Percentiles rank a stretch among this genome's conserved stretches.
These are phyloP conservation scores for Phaeodactylum tricornutum DNA, from an alignment of 108 stramenopile genomes.

Conservation along the genomic window DNA sequence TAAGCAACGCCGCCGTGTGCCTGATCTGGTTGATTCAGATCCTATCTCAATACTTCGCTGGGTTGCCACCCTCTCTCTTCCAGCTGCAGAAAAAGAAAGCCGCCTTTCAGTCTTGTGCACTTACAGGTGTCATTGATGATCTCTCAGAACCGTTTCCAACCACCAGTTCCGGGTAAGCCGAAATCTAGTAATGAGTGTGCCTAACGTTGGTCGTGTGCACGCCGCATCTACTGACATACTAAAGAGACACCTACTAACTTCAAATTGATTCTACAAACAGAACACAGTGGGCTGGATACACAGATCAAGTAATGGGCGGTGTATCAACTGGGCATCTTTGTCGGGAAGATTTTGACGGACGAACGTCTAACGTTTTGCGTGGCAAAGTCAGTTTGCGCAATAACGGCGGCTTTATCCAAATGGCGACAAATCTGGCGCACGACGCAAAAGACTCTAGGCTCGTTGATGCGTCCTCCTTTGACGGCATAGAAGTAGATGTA, in stretches of 20 bases:
- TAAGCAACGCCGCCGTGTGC: too few relatives aligned
- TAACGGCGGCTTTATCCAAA: slow-evolving; percentile 71
- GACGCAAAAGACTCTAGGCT: slow-evolving; percentile 29
- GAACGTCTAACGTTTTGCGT: slow-evolving; percentile 36
- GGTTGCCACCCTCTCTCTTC: too few relatives aligned
- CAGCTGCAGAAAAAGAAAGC: slow-evolving; percentile 32
- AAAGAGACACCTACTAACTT: too few relatives aligned
- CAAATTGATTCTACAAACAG: too few relatives aligned
- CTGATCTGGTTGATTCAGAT: too few relatives aligned
- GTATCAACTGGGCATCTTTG: slow-evolving; percentile 19
- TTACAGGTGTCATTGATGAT: slow-evolving; percentile 63
- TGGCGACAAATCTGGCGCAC: slow-evolving; percentile 60
- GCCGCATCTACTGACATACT: too few relatives aligned
- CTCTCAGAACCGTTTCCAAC: slow-evolving; percentile 61
- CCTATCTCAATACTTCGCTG: too few relatives aligned
- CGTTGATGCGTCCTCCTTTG: slow-evolving; percentile 55
- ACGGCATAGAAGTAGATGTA: slow-evolving; percentile 68
- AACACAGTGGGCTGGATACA: slow-evolving; percentile 54
- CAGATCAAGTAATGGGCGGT: slow-evolving; percentile 71
- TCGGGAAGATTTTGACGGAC: slow-evolving; percentile 20
- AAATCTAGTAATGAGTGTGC: too few relatives aligned
- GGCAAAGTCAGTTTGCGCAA: slow-evolving; percentile 51
- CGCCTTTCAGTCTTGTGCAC: slow-evolving; percentile 37
- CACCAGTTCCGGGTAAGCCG: slow-evolving; percentile 65
- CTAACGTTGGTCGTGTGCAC: too few relatives aligned